phyloP scores from a whole-genome alignment of 495 filamentous ascomycete species.

The Apodospora peruviana region DNA sequence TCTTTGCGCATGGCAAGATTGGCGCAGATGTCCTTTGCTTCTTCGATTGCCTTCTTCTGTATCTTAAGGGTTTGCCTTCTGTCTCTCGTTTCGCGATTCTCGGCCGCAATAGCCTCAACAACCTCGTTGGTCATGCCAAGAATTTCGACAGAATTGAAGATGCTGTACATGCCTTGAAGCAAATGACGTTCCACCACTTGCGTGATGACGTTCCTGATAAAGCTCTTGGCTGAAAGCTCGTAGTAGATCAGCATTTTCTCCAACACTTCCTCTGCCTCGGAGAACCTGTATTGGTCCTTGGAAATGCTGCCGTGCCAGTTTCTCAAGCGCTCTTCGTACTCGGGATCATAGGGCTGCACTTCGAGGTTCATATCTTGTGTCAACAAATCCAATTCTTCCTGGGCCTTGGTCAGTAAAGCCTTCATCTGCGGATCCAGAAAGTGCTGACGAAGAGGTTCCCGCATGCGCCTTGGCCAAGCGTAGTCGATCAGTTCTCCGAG shows the following conservation, averaged over 20 bases:
- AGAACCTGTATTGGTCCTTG: constrained; percentile 22
- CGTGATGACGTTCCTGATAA: constrained; percentile 32
- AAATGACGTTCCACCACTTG: constrained; percentile 35
- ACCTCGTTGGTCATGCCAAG: constrained; percentile 22
- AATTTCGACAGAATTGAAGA: constrained; percentile 32
- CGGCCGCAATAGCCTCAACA: constrained; percentile 31
- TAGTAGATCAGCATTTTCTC: constrained; percentile 42
- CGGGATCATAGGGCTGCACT: constrained; percentile 36
- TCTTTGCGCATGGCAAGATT: constrained; percentile 37
- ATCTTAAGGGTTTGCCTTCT: constrained; percentile 23
- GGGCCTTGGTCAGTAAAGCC: constrained; percentile 29
- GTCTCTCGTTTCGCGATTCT: constrained; percentile 34
- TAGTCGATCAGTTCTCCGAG: constrained; percentile 35
- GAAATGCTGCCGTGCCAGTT: constrained; percentile 22
- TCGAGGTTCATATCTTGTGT: constrained; percentile 32
- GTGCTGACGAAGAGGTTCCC: constrained; percentile 28
- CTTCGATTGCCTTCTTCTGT: constrained; percentile 34
- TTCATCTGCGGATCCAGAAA: constrained; percentile 34
- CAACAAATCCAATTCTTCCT: constrained; percentile 31
- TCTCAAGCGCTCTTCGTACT: constrained; percentile 32
- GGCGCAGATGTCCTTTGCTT: constrained; percentile 33
- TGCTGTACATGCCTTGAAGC: constrained; percentile 32
- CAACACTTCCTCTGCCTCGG: constrained; percentile 34
- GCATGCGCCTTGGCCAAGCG: constrained; percentile 37
- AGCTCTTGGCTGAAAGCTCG: constrained; percentile 32